Base-by-base conservation (phyloP, 192 early-diverging fungal species). In the Podila epicladia region DNA sequence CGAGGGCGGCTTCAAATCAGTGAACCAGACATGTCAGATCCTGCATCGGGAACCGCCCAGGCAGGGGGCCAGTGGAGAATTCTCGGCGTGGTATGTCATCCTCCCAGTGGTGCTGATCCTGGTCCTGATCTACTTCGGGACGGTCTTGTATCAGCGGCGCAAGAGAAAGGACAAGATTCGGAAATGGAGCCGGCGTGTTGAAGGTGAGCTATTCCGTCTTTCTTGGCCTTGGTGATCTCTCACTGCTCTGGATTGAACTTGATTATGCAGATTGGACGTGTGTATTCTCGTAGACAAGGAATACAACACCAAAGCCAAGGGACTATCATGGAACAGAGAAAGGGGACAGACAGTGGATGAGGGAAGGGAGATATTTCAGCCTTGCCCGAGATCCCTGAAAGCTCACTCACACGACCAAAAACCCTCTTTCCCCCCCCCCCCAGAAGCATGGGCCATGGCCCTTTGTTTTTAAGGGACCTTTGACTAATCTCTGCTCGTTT, bases 11-110 rank as follows among this genome's bases (percentile, higher is more conserved):
- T 38, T 72, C 57, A 57, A 65, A 57, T 69, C 71, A 0, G 51
- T 49, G 3, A 80, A 72, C 33, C 72, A 22, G 60, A 80, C 77
- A 22, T 80, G 77, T 59, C 77, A 80, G 22, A 33, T 73, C 15
- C 12, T 73, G 2, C 37, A 73, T 37, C 70, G 70, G 17, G 65
- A 72, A 1, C 59, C 28, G 17, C 22, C 26, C 22, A 26, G 5
- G 4, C 20, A 61, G 5, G 58, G 26, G 17, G 53, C 8, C 6
- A 26, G 32, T 37, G 17, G 29, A 33, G 33, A 37, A n/a, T 64
- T 80, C 38, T 80, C 65, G 17, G 65, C 65, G 2, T 79, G 76
- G 76, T 65, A 72, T 37, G 70, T 72, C 1, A 72, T 79, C 28
- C 8, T 80, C 4, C 77, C 77, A 26, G 62, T 80, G 3, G 71